phyloP scores from a whole-genome alignment of 257 asterid genomes.

The Ligustrum vulgare region DNA sequence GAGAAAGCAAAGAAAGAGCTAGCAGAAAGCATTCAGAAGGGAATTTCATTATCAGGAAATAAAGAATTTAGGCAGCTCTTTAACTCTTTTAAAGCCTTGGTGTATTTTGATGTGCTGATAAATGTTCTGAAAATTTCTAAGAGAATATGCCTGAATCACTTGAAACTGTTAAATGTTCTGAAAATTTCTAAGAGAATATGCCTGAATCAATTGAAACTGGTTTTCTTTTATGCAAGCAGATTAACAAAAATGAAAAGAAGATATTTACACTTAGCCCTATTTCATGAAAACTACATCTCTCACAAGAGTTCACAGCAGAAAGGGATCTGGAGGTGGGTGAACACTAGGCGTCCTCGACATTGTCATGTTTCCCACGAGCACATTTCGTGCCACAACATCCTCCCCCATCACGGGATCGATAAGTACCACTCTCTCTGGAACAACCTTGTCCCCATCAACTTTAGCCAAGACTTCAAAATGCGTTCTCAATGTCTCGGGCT shows the following conservation, averaged over 20 bases:
- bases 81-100: not conserved
- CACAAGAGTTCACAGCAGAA: constrained; percentile 43
- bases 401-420: constrained; percentile 29
- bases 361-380: constrained; percentile 52
- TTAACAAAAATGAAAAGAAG: not conserved
- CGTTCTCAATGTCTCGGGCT: constrained; percentile 60
- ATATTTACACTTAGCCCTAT: constrained; percentile 34
- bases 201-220: constrained; percentile 12
- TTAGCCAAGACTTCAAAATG: constrained; percentile 92
- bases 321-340: constrained; percentile 69
- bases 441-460: constrained; percentile 80
- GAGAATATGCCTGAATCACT: too few species aligned
- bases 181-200: not conserved
- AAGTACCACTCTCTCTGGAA: constrained; percentile 52
- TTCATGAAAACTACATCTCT: constrained; percentile 2
- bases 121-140: constrained; percentile 9
- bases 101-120: constrained; percentile 10
- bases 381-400: constrained; percentile 52
- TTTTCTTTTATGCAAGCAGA: not conserved
- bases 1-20: constrained; percentile 81
- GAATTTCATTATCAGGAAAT: constrained; percentile 69
- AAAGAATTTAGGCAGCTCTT: constrained; percentile 4
- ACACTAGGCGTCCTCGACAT: constrained; percentile 64
- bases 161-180: constrained; percentile 16
- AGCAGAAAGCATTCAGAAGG: constrained; percentile 76